Base-by-base conservation (phyloP, 2,329 filamentous ascomycete genomes). In the Pyricularia sp. region DNA sequence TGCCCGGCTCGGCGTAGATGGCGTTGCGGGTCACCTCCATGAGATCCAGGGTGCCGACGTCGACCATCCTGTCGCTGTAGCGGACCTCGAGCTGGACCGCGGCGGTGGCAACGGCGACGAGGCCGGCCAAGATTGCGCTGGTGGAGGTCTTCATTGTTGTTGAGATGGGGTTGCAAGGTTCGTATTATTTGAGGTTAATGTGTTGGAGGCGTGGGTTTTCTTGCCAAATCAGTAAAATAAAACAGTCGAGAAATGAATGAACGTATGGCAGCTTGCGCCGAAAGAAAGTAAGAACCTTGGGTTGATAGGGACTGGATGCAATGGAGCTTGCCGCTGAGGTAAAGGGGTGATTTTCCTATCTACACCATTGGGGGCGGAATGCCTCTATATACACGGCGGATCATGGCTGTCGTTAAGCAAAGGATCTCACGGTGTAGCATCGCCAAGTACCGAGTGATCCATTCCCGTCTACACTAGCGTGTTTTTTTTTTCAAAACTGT, bases 1-100 rank as follows among this genome's bases (percentile, higher is more conserved):
- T 65, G 31, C 64, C 64, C 31, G 64, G n/a, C 31, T 65, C 64
- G 31, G 64, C 64, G 64, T 65, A 65, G 64, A 65, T 65, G 31
- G 64, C 31, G 6, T n/a, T 36, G 31, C 17, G 25, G 9, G 64
- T 65, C 31, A 26, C 64, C n/a, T 31, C 31, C n/a, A 36, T 31
- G 31, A 65, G 20, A 31, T 65, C 64, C 64, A 65, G 30, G 64
- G 31, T 65, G 64, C 64, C 64, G 30, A 65, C 64, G n/a, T 65
- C 64, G 31, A 65, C 31, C 64, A 65, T 65, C 64, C 25, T 65
- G 64, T 65, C 64, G 30, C 31, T 25, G 31, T 36, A 65, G 10
- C 64, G 64, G 30, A 65, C 64, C 64, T 65, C 64, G n/a, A 65
- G 31, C 64, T 65, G 64, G 64, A 65, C 17, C 4, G 26, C n/a